Percentiles rank a stretch among this genome's conserved stretches.
phyloP scores from a whole-genome alignment of 345 rosid genomes.

The Eutrema heterophyllum region DNA sequence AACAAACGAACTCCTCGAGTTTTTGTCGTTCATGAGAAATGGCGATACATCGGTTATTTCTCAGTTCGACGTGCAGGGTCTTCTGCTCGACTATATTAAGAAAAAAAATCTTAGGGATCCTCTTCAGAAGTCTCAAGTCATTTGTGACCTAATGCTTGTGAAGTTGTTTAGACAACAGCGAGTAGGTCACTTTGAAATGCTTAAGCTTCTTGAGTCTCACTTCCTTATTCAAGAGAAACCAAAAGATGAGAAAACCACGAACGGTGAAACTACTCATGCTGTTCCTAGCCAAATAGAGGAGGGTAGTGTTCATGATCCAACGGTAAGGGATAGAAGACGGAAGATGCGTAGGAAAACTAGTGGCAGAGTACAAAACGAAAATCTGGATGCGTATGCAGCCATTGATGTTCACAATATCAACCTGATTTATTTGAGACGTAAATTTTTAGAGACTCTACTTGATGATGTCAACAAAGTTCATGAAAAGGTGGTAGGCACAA shows the following conservation, averaged over 20 bases:
- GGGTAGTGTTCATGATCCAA: slow-evolving; percentile 31
- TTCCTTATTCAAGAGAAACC: slow-evolving; percentile 52
- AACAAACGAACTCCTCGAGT: slow-evolving; percentile 77
- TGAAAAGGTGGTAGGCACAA: slow-evolving; percentile 78
- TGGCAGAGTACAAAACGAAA: slow-evolving; percentile 42
- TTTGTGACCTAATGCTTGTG: slow-evolving; percentile 69
- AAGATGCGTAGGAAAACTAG: slow-evolving; percentile 43
- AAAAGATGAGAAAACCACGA: slow-evolving; percentile 24
- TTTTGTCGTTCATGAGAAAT: slow-evolving; percentile 67
- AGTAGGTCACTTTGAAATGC: slow-evolving; percentile 86
- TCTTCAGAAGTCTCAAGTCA: slow-evolving; percentile 50
- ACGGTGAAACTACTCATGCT: slow-evolving; percentile 34
- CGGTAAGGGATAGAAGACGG: slow-evolving; percentile 44
- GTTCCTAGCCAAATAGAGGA: slow-evolving; percentile 32
- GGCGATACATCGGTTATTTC: slow-evolving; percentile 63
- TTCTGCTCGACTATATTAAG: slow-evolving; percentile 70
- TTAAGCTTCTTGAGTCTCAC: slow-evolving; percentile 78
- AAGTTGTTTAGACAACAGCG: slow-evolving; percentile 63
- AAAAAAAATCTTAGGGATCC: slow-evolving; percentile 77
- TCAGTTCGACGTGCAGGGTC: slow-evolving; percentile 60
- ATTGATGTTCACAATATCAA: slow-evolving; percentile 78
- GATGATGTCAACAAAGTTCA: slow-evolving; percentile 60
- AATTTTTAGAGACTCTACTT: slow-evolving; percentile 59
- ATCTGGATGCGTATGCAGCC: slow-evolving; percentile 63
- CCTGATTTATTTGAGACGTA: slow-evolving; percentile 66